phyloP scores from a whole-genome alignment of 2,329 filamentous ascomycete species.

The Spiromastix sp. region DNA sequence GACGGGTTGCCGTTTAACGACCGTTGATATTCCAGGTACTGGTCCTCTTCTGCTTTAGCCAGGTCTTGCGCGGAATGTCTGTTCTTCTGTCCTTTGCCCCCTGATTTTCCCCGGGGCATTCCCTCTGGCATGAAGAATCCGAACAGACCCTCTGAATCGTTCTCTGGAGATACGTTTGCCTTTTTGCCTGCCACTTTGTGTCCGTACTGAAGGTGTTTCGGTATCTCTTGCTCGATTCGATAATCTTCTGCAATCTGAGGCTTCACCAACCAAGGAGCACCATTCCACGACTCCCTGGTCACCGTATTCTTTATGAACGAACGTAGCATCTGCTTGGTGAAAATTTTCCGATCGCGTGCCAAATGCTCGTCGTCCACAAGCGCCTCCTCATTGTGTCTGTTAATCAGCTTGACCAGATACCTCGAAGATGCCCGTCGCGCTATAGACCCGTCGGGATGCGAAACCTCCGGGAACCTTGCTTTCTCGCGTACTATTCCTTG shows the following conservation, averaged over 20 bases:
- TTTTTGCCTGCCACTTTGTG: conserved; percentile 69
- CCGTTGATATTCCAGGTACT: conserved; percentile 39
- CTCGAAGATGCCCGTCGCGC: conserved; percentile 60
- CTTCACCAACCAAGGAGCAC: conserved; percentile 95
- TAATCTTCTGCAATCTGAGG: conserved; percentile 72
- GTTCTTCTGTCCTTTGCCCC: conserved; percentile 57
- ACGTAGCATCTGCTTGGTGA: conserved; percentile 87
- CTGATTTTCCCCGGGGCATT: conserved; percentile 63
- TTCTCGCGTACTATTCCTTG: conserved; percentile 77
- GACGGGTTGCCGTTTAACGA: conserved; percentile 35
- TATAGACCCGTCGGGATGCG: conserved; percentile 55
- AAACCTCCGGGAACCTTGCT: conserved; percentile 56
- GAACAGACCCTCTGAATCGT: conserved; percentile 41
- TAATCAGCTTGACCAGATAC: conserved; percentile 69
- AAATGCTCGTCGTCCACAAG: conserved; percentile 75
- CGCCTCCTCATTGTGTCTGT: conserved; percentile 59
- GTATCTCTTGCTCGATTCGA: conserved; percentile 78
- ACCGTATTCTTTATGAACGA: conserved; percentile 94
- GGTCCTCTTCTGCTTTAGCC: conserved; percentile 35
- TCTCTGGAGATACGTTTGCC: conserved; percentile 57
- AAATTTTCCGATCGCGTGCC: conserved; percentile 76
- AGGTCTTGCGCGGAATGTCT: conserved; percentile 41
- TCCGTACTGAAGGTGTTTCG: conserved; percentile 70
- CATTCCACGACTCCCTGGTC: conserved; percentile 83
- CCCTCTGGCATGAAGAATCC: conserved; percentile 42